These are phyloP conservation scores for Saksenaea oblongispora DNA, from an alignment of 371 early-diverging fungal genomes.

Conservation along the genomic window DNA sequence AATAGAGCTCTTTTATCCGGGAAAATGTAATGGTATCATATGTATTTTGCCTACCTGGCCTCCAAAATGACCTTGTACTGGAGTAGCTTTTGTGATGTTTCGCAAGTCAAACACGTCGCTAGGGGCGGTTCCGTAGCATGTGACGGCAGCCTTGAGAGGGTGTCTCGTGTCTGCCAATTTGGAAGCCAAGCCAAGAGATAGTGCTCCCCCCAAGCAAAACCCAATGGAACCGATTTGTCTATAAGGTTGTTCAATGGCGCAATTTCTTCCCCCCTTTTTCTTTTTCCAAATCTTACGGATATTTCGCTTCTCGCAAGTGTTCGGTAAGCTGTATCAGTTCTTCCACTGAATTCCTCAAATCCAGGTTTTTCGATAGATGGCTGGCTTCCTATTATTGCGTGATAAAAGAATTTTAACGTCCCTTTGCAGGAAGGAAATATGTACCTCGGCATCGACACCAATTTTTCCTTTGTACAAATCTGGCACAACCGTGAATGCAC, in stretches of 20 bases:
- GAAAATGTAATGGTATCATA: too few species aligned
- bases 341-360: conserved; percentile 47
- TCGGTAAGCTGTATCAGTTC: conserved; percentile 38
- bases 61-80: conserved; percentile 59
- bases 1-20: too few species aligned
- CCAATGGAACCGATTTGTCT: conserved; percentile 47
- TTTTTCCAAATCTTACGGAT: conserved; percentile 19
- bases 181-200: conserved; percentile 48
- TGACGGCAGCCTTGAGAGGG: conserved; percentile 43
- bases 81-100: conserved; percentile 37
- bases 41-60: conserved; percentile 37
- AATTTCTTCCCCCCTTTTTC: too few species aligned
- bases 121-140: conserved; percentile 60
- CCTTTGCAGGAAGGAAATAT: neutral
- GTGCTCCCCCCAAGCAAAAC: conserved; percentile 62
- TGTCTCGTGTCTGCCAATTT: conserved; percentile 22
- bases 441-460: conserved; percentile 50
- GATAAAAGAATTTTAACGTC: neutral
- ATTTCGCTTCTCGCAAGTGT: conserved; percentile 27
- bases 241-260: neutral
- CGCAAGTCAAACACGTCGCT: conserved; percentile 39
- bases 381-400: conserved; percentile 45
- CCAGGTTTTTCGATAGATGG: conserved; percentile 54
- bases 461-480: conserved; percentile 60
- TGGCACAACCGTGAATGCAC: conserved; percentile 45